A percentile compares a stretch with the other conserved stretches of the same genome.
Conservation (phyloP, 768 basidiomycete species). For the Lactarius hengduanensis region DNA sequence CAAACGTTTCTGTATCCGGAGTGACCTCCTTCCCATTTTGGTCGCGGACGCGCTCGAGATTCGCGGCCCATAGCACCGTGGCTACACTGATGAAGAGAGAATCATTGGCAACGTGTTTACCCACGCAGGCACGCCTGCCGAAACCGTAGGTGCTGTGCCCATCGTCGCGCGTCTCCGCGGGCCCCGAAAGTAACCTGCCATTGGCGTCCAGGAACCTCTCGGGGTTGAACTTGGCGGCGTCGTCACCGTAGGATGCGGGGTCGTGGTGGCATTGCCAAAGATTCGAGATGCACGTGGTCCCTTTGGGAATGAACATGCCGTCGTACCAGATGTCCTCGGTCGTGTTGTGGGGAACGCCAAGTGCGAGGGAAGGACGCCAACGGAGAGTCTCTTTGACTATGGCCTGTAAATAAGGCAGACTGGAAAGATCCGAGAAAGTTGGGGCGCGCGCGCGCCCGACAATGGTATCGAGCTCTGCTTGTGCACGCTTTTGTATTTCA, state of each 20-base stretch:
- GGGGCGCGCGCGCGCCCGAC: conserved; percentile 11
- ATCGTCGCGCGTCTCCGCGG: conserved; percentile 14
- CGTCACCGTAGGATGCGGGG: conserved; percentile 19
- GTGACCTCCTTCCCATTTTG: conserved; percentile 10
- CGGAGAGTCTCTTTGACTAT: conserved; percentile 14
- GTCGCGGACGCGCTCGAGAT: conserved; percentile 19
- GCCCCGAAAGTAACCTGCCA: conserved; percentile 8
- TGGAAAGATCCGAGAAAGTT: conserved; percentile 7
- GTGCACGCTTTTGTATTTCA: conserved; percentile 13
- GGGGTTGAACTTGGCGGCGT: conserved; percentile 26
- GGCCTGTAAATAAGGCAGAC: conserved; percentile 15
- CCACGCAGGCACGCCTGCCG: conserved; percentile 26
- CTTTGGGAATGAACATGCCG: conserved; percentile 37
- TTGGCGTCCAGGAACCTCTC: conserved; percentile 26
- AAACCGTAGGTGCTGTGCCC: conserved; percentile 24
- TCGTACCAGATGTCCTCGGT: conserved; percentile 34
- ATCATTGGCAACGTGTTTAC: conserved; percentile 26
- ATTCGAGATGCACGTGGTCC: conserved; percentile 36
- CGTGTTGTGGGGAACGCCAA: conserved; percentile 9
- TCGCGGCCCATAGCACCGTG: conserved; percentile 25
- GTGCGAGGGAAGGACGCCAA: conserved; percentile 10
- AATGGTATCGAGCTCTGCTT: conserved; percentile 12
- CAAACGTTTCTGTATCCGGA: neutral
- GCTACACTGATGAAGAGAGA: conserved; percentile 28
- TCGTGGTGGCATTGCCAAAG: conserved; percentile 18